Base-by-base conservation (phyloP, 2,329 filamentous ascomycete genomes). In the Paecilomyces sp. region DNA sequence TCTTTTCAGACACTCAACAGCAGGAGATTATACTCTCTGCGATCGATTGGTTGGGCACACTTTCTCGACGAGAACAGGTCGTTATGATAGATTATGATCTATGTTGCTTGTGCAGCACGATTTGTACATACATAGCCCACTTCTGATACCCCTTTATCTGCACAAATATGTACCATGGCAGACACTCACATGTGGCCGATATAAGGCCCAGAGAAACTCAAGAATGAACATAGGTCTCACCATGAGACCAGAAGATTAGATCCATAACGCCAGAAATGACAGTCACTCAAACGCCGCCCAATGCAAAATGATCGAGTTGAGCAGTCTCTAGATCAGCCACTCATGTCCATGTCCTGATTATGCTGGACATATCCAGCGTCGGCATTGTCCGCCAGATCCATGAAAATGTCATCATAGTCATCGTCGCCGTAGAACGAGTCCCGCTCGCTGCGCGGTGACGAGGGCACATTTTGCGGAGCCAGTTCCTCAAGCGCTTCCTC, bases 361-460 rank as follows among this genome's bases (percentile, higher is more conserved):
- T 63, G 59, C 30, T 63, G 58, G 18, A 22, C 36, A 36, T 67
- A 60, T 28, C 55, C n/a, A 25, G 55, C 24, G 13, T 73, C 68
- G 55, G 81, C 76, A 61, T 80, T 74, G n/a, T 82, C 78, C 56
- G 85, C 72, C 41, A 90, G 70, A 64, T 90, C 85, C 77, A 85
- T 83, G 70, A 96, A 86, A 7, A 87, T 75, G 62, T 76, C 75
- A 65, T 86, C 83, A 66, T 85, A 86, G 62, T 86, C 84, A n/a
- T 84, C 83, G 62, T 85, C 83, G 64, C 81, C 70, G 58, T 71
- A 73, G 50, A 66, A 68, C 47, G 64, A 64, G 25, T 59, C 59
- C 11, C 53, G 28, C 54, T 61, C 60, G 30, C 64, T 58, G 56
- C 60, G 54, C 59, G 55, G 34, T 31, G 55, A 57, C 24, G 18